Conservation (phyloP, 805 yeast genomes). For the Metschnikowia drakensbergensis region DNA sequence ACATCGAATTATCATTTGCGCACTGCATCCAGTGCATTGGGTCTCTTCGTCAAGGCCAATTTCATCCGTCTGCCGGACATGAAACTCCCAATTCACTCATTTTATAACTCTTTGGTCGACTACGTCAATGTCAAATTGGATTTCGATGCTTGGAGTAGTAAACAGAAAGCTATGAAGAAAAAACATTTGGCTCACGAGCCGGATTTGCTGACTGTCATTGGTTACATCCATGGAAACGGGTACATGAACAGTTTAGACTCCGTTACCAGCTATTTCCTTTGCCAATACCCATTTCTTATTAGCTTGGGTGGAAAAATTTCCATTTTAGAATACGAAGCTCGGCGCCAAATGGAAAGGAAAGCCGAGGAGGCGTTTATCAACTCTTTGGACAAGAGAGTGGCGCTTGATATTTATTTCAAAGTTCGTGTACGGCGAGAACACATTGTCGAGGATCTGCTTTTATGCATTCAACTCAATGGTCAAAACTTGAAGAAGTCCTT, state of each 20-base stretch:
- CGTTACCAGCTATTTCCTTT: constrained; percentile 50
- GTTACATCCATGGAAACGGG: constrained; percentile 44
- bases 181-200: constrained; percentile 15
- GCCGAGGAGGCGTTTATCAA: constrained; percentile 87
- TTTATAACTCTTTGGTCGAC: constrained; percentile 81
- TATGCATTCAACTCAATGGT: constrained; percentile 52
- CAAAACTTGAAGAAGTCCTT: constrained; percentile 68
- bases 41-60: constrained; percentile 55
- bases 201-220: constrained; percentile 41
- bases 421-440: constrained; percentile 64
- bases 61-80: constrained; percentile 22
- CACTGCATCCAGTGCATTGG: constrained; percentile 59
- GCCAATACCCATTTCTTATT: constrained; percentile 79
- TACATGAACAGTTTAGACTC: constrained; percentile 7
- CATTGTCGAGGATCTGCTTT: constrained; percentile 72
- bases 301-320: constrained; percentile 80
- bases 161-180: constrained; percentile 15
- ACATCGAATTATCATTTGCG: constrained; percentile 79
- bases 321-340: constrained; percentile 77
- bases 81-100: constrained; percentile 37
- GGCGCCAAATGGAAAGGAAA: constrained; percentile 73
- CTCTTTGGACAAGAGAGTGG: constrained; percentile 59
- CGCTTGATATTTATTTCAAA: constrained; percentile 64
- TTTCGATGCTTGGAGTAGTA: constrained; percentile 71
- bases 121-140: constrained; percentile 72